These are phyloP conservation scores for Chlorella sp. DNA, from an alignment of 139 green algal genomes.

Conservation along the genomic window DNA sequence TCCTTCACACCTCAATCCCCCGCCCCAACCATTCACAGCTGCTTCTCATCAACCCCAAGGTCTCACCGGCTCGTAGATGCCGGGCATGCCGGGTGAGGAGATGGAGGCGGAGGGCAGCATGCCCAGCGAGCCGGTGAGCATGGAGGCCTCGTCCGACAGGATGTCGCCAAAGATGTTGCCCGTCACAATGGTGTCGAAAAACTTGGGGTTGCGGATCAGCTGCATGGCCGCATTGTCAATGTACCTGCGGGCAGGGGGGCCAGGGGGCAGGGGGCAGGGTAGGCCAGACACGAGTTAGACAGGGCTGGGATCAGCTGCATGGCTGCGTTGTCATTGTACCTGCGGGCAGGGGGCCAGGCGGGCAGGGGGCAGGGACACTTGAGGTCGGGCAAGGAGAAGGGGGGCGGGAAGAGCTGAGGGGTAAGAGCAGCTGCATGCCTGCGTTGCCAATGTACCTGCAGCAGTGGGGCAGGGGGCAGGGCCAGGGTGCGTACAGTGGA, in stretches of 20 bases:
- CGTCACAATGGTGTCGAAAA: slow-evolving; percentile 98
- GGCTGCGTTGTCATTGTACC: not conserved
- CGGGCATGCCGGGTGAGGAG: slow-evolving; percentile 77
- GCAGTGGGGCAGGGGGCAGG: too few relatives aligned
- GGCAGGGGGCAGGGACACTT: too few relatives aligned
- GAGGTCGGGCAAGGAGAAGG: too few relatives aligned
- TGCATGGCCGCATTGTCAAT: slow-evolving; percentile 99
- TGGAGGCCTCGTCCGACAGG: slow-evolving; percentile 97
- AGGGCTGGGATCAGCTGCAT: not conserved
- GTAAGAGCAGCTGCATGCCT: too few relatives aligned
- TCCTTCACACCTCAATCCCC: too few relatives aligned
- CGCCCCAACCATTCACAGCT: too few relatives aligned
- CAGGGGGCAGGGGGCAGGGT: not conserved
- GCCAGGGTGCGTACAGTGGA: too few relatives aligned
- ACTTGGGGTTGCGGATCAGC: slow-evolving; percentile 91
- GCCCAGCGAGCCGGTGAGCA: slow-evolving; percentile 97
- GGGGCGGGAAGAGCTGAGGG: too few relatives aligned
- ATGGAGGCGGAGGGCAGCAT: slow-evolving; percentile 98
- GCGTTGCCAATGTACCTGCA: too few relatives aligned
- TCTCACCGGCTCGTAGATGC: slow-evolving; percentile 97
- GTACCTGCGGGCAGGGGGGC: slow-evolving; percentile 67
- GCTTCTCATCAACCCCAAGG: too few relatives aligned
- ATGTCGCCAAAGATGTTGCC: slow-evolving; percentile 99
- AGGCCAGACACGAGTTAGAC: not conserved
- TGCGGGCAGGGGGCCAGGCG: too few relatives aligned